These are phyloP conservation scores for Pleurotus salmoneostramineus DNA, from an alignment of 768 basidiomycete genomes.

Conservation along the genomic window DNA sequence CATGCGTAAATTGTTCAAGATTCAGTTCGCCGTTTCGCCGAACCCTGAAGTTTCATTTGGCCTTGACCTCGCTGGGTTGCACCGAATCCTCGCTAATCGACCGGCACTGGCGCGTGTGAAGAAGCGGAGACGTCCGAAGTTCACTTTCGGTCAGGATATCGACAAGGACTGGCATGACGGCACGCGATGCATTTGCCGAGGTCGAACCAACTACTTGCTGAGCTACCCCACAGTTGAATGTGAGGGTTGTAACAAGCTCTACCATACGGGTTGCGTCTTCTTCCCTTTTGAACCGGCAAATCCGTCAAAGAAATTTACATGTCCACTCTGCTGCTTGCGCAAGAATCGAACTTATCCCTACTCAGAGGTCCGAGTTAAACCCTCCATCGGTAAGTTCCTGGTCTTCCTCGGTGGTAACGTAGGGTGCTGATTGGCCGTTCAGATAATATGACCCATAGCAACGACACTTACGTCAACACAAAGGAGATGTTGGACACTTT, in stretches of 20 bases:
- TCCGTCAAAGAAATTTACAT: slow-evolving; percentile 44
- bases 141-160: slow-evolving; percentile 73
- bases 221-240: slow-evolving; percentile 65
- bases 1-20: slow-evolving; percentile 87
- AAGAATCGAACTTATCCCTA: slow-evolving; percentile 69
- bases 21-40: slow-evolving; percentile 85
- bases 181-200: slow-evolving; percentile 80
- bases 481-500: slow-evolving; percentile 71
- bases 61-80: slow-evolving; percentile 76
- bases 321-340: slow-evolving; percentile 75
- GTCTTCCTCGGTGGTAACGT: slow-evolving; percentile 2
- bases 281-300: slow-evolving; percentile 45
- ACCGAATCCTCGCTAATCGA: slow-evolving; percentile 74
- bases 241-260: slow-evolving; percentile 58
- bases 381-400: slow-evolving; percentile 41
- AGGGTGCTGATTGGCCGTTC: slow-evolving; percentile 14
- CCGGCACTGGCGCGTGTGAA: slow-evolving; percentile 48
- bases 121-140: slow-evolving; percentile 54
- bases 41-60: slow-evolving; percentile 80
- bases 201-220: slow-evolving; percentile 56
- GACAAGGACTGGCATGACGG: slow-evolving; percentile 72
- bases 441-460: slow-evolving; percentile 39
- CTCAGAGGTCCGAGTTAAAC: slow-evolving; percentile 73
- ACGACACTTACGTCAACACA: slow-evolving; percentile 66
- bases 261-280: slow-evolving; percentile 77